Conservation (phyloP, 495 filamentous ascomycete genomes). For the Amphirosellinia nigrospora region DNA sequence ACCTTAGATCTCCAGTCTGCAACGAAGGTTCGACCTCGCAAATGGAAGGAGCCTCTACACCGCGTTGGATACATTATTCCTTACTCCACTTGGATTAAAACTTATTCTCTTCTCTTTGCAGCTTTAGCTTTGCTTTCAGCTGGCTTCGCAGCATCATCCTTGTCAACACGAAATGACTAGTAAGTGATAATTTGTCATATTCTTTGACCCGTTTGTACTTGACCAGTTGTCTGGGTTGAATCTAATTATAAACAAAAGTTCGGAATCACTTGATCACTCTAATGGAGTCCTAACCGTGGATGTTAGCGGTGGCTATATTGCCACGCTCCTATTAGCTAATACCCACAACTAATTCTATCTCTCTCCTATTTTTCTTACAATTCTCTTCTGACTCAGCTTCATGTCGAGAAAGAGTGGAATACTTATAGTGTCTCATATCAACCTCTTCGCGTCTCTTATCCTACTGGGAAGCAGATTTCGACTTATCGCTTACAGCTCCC, state of each 20-base stretch:
- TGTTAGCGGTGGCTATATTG: not conserved
- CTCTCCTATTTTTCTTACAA: slow-evolving; percentile 23
- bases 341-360: slow-evolving; percentile 12
- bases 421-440: slow-evolving; percentile 14
- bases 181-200: not conserved
- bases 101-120: slow-evolving; percentile 1
- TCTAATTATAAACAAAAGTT: not conserved
- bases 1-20: not conserved
- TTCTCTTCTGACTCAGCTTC: slow-evolving; percentile 23
- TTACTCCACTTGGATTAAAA: not conserved
- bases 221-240: not conserved
- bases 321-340: slow-evolving; percentile 18
- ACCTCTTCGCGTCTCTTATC: slow-evolving; percentile 31
- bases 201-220: not conserved
- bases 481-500: slow-evolving; percentile 29
- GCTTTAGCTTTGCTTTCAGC: not conserved
- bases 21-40: not conserved
- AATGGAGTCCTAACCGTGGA: not conserved
- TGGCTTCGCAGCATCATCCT: not conserved
- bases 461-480: slow-evolving; percentile 27
- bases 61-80: not conserved
- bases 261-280: slow-evolving; percentile 3
- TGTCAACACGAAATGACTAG: not conserved
- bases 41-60: not conserved
- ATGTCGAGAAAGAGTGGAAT: slow-evolving; percentile 30